Evolutionary conservation across 306 rosid genomes (phyloP), one percentile per base, ranked within the genome.

Genomic region (Cicer judaicum): DNA sequence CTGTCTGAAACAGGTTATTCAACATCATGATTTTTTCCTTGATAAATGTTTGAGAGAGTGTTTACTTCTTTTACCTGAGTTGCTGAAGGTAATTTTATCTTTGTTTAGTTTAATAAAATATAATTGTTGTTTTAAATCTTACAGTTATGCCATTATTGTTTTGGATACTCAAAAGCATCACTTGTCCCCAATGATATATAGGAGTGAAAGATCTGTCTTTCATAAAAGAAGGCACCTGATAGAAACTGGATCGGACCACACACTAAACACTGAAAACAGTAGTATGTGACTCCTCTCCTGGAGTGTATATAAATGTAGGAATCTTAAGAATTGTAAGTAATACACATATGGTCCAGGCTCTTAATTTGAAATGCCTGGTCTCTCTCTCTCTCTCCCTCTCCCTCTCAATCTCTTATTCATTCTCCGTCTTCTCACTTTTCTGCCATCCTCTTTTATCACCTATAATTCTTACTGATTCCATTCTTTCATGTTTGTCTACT

Each of bases 1-100:
- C 79, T 83, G 68, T 79, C 52, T 87, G 81, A 66, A 84, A 78
- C 96, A 94, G 98, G 98, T 94, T 79, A 88, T 91, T 56, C 96
- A 91, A 68, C 94, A 94, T 78, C 98, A 94, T 57, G 98, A 94
- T 75, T 85, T 87, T 86, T 91, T 94, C 83, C 98, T 94, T 6
- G 91, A 91, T 80, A 91, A 94, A 85, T 91, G 98, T 77, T 84
- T 94, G 82, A 84, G 97, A 74, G 97, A 92, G 84, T 94, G 98
- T 70, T 90, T 94, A 80, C 97, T 94, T 82, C 89, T 87, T 77
- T 86, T 90, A 83, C 97, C 98, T 36, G 96, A 91, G 81, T 78
- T 91, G 79, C 87, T 94, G 60, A 89, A 94, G 98, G 98, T 94
- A 76, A 61, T 97, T 84, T 79, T 76, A 24, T 66, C 68, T 9